A percentile compares a stretch with the other conserved stretches of the same genome.
Conservation (phyloP, 768 basidiomycete genomes). For the Agrocybe pediades region DNA sequence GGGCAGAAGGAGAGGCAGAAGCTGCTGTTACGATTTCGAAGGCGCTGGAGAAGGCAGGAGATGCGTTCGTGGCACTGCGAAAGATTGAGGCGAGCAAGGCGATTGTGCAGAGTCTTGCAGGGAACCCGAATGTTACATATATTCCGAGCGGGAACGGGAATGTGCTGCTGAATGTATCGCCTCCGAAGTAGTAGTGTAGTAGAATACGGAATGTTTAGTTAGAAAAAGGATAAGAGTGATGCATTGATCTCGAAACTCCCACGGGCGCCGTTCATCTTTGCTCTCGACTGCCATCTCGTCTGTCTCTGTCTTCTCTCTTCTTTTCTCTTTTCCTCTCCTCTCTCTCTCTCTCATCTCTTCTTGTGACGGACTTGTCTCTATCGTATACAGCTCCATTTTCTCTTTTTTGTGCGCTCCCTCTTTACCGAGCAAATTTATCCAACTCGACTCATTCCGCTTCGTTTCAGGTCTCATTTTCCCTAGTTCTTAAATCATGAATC, state of each 20-base stretch:
- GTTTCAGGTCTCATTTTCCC: conserved; percentile 52
- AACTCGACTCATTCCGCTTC: conserved; percentile 12
- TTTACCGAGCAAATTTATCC: conserved; percentile 21
- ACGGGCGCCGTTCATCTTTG: conserved; percentile 38
- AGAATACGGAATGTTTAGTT: conserved; percentile 8
- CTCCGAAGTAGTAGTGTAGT: conserved; percentile 51
- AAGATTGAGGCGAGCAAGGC: conserved; percentile 99
- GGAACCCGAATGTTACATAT: conserved; percentile 86
- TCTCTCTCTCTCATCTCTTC: too few species aligned
- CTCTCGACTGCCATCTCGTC: conserved; percentile 51
- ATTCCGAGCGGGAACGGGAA: conserved; percentile 80
- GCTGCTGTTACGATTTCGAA: conserved; percentile 91
- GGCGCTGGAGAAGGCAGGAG: conserved; percentile 91
- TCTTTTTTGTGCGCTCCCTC: conserved; percentile 49
- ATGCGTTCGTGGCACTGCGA: conserved; percentile 92
- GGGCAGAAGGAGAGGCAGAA: conserved; percentile 98
- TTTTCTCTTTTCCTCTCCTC: too few species aligned
- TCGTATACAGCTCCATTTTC: conserved; percentile 52
- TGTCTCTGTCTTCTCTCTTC: conserved; percentile 45
- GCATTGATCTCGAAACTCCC: conserved; percentile 43
- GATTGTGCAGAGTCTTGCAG: conserved; percentile 82
- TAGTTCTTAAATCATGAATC: conserved; percentile 71
- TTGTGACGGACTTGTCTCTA: conserved; percentile 63
- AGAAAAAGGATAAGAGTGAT: too few species aligned
- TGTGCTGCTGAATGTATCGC: conserved; percentile 82